Base-by-base conservation (phyloP, 352 stramenopile species). In the Pythium aphanidermatum region DNA sequence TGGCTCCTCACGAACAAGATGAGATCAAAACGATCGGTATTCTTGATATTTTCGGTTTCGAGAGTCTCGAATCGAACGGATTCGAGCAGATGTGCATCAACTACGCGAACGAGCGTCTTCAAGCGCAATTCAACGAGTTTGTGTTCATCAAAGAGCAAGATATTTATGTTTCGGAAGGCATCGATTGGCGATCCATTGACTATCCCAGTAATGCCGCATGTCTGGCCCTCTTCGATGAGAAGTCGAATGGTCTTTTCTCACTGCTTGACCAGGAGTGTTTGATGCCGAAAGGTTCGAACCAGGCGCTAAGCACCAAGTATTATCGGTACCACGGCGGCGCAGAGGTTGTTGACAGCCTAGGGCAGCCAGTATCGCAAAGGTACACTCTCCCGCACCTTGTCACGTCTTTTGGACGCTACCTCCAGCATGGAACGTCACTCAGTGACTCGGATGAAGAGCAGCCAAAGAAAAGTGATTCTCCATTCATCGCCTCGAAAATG, bases 51-150 rank as follows among this genome's bases (percentile, higher is more conserved):
- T 95, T 95, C 42, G 84, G 84, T 0, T 95, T 95, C 45, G 84
- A 95, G 49, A 89, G 74, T 40, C 66, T 95, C 32, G 67, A 80
- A 16, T 51, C 60, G 25, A 95, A 95, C 56, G 77, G 82, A 3
- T 92, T 93, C 50, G 82, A 93, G 51, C 82, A 93, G 51, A 52
- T 93, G 7, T 93, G 82, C 33, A 93, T 93, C 57, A 93, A 93
- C 43, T 93, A 90, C 46, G 77, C 82, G 5, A 93, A 93, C 49
- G 82, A 93, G 47, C 69, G 76, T 19, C 64, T 95, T 0, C 84
- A 95, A 40, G 67, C 68, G 3, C 84, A 95, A 46, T 95, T 95
- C 45, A 95, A 93, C 54, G 80, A 94, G 58, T 90, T 93, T 29
- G 80, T 94, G 8, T 92, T 93, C 52, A 73, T 88, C 41, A 85